These are phyloP conservation scores for Aspergillus ochraceus DNA, from an alignment of 2,329 filamentous ascomycete genomes.

Conservation along the genomic window DNA sequence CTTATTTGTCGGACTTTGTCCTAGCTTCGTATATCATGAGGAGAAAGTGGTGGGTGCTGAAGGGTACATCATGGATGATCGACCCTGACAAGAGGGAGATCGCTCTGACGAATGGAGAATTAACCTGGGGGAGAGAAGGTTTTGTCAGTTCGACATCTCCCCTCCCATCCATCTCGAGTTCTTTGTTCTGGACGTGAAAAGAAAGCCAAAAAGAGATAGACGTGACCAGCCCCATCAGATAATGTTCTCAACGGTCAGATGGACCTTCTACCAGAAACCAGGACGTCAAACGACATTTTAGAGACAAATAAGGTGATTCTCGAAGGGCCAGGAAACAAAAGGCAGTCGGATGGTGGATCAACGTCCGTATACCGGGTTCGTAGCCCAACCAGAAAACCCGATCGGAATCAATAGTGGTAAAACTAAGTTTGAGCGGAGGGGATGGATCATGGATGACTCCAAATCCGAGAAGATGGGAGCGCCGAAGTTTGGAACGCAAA, in stretches of 20 bases:
- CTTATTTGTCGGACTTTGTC: background rate
- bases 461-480: background rate
- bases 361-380: background rate
- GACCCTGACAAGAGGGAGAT: background rate
- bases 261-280: background rate
- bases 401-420: background rate
- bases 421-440: background rate
- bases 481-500: background rate
- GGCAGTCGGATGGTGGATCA: background rate
- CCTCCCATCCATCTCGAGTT: too few species aligned
- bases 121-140: background rate
- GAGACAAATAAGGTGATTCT: background rate
- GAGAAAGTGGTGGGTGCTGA: too few species aligned
- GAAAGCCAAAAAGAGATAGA: background rate
- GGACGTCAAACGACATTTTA: background rate
- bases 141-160: background rate
- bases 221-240: background rate
- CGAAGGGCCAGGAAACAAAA: background rate
- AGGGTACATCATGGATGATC: background rate
- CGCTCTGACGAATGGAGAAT: background rate
- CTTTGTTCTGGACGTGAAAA: background rate
- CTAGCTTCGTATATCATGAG: background rate
- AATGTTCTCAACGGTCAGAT: background rate
- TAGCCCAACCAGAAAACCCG: background rate
- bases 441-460: background rate